Percentiles rank a stretch among this genome's conserved stretches.
phyloP scores from a whole-genome alignment of 2,329 filamentous ascomycete genomes.

The Xylariales sp. region DNA sequence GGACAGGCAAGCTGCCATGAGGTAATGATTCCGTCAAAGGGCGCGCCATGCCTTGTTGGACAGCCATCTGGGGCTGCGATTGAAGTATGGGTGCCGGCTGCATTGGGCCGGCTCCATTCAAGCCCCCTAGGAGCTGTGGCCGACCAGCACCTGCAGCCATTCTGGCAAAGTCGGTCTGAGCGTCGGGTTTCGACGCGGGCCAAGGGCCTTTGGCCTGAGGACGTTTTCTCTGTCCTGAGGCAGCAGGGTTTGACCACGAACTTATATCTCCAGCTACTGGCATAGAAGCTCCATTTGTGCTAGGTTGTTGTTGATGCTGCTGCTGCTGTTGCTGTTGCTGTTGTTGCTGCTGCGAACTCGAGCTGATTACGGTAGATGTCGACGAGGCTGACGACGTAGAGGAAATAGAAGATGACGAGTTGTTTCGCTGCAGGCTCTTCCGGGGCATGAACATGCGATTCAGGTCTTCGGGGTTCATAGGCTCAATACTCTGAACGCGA shows the following conservation, averaged over 20 bases:
- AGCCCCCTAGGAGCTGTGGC: conserved; percentile 34
- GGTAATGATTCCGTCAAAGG: conserved; percentile 60
- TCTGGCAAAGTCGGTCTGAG: conserved; percentile 42
- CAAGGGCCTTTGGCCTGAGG: conserved; percentile 46
- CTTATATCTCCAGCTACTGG: conserved; percentile 42
- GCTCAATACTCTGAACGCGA: conserved; percentile 42
- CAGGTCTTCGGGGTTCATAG: conserved; percentile 80
- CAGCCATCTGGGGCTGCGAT: conserved; percentile 31
- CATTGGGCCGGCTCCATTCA: conserved; percentile 37
- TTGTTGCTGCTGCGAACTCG: conserved; percentile 28
- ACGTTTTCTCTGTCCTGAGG: conserved; percentile 45
- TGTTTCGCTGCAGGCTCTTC: conserved; percentile 80
- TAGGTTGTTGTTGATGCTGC: conserved; percentile 1
- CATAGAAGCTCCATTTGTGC: conserved; percentile 53
- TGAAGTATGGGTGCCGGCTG: conserved; percentile 32
- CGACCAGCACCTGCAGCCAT: conserved; percentile 29
- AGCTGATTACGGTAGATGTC: conserved; percentile 59
- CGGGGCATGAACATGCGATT: conserved; percentile 86
- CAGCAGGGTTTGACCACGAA: conserved; percentile 47
- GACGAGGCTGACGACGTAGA: conserved; percentile 57
- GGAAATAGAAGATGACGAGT: conserved; percentile 85
- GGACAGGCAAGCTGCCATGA: conserved; percentile 68
- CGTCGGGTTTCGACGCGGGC: conserved; percentile 43
- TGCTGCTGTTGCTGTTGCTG: conserved; percentile 1
- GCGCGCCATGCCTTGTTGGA: conserved; percentile 51